These are phyloP conservation scores for Alternaria consortialis DNA, from an alignment of 2,329 filamentous ascomycete genomes.

Conservation along the genomic window DNA sequence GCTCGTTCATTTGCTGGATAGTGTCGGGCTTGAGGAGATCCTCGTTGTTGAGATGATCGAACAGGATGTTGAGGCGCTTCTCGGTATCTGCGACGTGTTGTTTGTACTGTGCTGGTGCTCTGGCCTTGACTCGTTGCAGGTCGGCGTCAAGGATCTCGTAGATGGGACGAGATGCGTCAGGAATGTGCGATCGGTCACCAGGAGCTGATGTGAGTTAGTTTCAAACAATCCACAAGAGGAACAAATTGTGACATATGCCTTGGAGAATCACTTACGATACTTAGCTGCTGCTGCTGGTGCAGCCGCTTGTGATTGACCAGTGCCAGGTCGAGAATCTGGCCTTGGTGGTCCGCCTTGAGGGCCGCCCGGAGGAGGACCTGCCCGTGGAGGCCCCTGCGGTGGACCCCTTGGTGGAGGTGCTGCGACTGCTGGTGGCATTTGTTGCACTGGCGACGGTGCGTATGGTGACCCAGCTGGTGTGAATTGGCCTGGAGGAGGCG, in stretches of 20 bases:
- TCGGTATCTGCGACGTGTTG: constrained; percentile 92
- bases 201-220: constrained; percentile 56
- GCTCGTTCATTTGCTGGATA: constrained; percentile 69
- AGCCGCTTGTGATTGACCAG: constrained; percentile 60
- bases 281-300: constrained; percentile 66
- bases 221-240: constrained; percentile 10
- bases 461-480: constrained; percentile 35
- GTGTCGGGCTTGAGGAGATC: constrained; percentile 86
- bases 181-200: constrained; percentile 91
- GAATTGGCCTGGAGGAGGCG: constrained; percentile 53
- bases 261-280: constrained; percentile 68
- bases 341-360: constrained; percentile 50
- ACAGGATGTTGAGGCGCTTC: constrained; percentile 90
- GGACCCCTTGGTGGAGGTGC: constrained; percentile 55
- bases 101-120: constrained; percentile 86
- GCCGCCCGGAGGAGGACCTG: constrained; percentile 49
- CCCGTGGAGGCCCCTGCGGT: constrained; percentile 54
- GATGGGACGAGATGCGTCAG: constrained; percentile 75
- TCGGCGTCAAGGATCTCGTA: constrained; percentile 83
- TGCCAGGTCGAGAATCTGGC: constrained; percentile 55
- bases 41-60: constrained; percentile 96
- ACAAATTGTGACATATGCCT: neutral
- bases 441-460: constrained; percentile 41
- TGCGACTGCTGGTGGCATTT: constrained; percentile 50
- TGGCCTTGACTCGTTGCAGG: constrained; percentile 86